These are phyloP conservation scores for Colletotrichum gigasporum DNA, from an alignment of 2,329 filamentous ascomycete genomes.

Conservation along the genomic window DNA sequence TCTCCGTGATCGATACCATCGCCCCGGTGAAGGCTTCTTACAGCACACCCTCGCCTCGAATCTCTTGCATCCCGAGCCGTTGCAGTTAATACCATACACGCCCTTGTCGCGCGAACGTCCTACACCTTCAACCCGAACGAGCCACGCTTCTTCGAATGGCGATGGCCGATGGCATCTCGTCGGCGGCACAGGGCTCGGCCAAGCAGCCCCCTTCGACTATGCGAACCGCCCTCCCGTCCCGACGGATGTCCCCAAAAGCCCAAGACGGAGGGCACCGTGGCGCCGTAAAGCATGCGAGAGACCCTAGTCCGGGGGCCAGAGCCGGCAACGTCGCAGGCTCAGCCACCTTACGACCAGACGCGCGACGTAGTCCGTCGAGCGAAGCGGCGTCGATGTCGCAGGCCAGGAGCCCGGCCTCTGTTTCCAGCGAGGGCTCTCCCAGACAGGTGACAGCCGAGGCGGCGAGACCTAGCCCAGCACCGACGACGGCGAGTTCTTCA, in stretches of 20 bases:
- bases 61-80: neutral
- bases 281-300: conserved; percentile 14
- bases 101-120: neutral
- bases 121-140: neutral
- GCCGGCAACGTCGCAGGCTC: neutral
- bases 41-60: neutral
- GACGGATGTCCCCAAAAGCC: conserved; percentile 30
- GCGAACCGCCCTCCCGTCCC: conserved; percentile 32
- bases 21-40: conserved; percentile 3
- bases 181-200: conserved; percentile 25
- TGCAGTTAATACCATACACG: neutral
- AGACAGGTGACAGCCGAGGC: conserved; percentile 10
- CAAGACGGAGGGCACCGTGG: conserved; percentile 17
- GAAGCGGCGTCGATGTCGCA: conserved; percentile 28
- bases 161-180: conserved; percentile 31
- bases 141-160: conserved; percentile 29
- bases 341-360: conserved; percentile 3
- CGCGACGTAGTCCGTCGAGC: conserved; percentile 31
- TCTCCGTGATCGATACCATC: neutral
- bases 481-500: conserved; percentile 13
- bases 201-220: conserved; percentile 26
- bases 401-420: conserved; percentile 28
- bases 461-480: conserved; percentile 27
- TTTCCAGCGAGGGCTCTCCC: conserved; percentile 25
- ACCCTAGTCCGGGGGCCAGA: conserved; percentile 8